Base-by-base conservation (phyloP, 768 basidiomycete species). In the Symmetrospora coprosmae region DNA sequence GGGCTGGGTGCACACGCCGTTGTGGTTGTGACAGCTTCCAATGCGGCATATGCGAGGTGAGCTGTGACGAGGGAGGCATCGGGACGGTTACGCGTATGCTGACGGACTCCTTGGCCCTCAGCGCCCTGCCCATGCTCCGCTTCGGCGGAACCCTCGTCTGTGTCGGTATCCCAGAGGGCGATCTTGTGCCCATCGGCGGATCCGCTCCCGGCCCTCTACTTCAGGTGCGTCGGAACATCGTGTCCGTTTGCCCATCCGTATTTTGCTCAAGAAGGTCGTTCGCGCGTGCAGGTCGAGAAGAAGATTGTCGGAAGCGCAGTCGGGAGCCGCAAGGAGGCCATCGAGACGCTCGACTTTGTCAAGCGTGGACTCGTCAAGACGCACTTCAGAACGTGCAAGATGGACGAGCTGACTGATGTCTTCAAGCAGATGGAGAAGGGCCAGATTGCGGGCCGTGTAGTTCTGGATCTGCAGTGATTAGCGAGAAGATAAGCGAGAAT, bases 281-380 rank as follows among this genome's bases (percentile, higher is more conserved):
- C 49, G 16, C 25, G 47, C 16, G 41, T 48, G n/a, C 45, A 47
- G 33, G 35, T 43, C 21, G 61, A 64, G 23, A 28, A 60, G 37
- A 50, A 41, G 8, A 62, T 64, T 4, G 35, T 64, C 23, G 63
- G 63, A 1, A 50, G 60, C 7, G 61, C 61, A 28, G 58, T 64
- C 11, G 63, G 63, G 2, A 52, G 49, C 21, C 47, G 61, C 9
- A 52, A 14, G 2, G 63, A 64, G 21, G 49, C 50, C 1, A 16
- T 61, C 28, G 63, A 64, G 27, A 60, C 63, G n/a, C 48, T 64
- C 14, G 40, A 47, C 1, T 35, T 64, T 28, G 63, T 47, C 46
- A 45, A 28, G 9, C 19, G 63, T 16, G 63, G 63, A 14, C 34
- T 64, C 49, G 50, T 64, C 50, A 60, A 41, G 17, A 62, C 61